Conservation (phyloP, 1,284 basidiomycete genomes). For the Wallemia ichthyophaga region DNA sequence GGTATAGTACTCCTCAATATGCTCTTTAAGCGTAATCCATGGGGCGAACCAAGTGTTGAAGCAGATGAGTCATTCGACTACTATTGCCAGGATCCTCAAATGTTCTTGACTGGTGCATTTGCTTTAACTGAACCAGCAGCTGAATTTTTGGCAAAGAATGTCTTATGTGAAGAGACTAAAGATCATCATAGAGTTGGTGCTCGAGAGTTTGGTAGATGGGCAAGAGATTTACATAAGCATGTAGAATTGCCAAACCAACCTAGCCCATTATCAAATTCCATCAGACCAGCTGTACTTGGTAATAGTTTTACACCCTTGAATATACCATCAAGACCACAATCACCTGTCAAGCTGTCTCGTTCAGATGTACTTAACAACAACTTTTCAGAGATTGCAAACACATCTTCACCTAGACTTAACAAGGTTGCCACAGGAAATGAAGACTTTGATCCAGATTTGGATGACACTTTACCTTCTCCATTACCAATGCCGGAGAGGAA, state of each 20-base stretch:
- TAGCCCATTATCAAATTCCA: slow-evolving; percentile 11
- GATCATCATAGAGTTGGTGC: slow-evolving; percentile 34
- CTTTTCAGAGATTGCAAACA: slow-evolving; percentile 1
- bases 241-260: slow-evolving; percentile 13
- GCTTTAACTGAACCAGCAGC: slow-evolving; percentile 63
- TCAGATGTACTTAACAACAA: not conserved
- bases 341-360: slow-evolving; percentile 1
- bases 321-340: slow-evolving; percentile 2
- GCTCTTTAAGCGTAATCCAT: slow-evolving; percentile 94
- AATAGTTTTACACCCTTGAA: not conserved
- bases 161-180: slow-evolving; percentile 34
- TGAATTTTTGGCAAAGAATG: slow-evolving; percentile 47
- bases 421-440: slow-evolving; percentile 1
- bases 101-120: slow-evolving; percentile 68
- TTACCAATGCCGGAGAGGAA: slow-evolving; percentile 10
- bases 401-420: slow-evolving; percentile 3
- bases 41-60: slow-evolving; percentile 64
- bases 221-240: slow-evolving; percentile 36
- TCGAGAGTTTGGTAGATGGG: slow-evolving; percentile 59
- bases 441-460: not conserved
- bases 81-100: slow-evolving; percentile 46
- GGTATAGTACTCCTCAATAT: slow-evolving; percentile 97
- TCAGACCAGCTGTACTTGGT: not conserved
- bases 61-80: slow-evolving; percentile 50
- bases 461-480: not conserved